Base-by-base conservation (phyloP, 805 yeast genomes). In the Lipomyces kockii region DNA sequence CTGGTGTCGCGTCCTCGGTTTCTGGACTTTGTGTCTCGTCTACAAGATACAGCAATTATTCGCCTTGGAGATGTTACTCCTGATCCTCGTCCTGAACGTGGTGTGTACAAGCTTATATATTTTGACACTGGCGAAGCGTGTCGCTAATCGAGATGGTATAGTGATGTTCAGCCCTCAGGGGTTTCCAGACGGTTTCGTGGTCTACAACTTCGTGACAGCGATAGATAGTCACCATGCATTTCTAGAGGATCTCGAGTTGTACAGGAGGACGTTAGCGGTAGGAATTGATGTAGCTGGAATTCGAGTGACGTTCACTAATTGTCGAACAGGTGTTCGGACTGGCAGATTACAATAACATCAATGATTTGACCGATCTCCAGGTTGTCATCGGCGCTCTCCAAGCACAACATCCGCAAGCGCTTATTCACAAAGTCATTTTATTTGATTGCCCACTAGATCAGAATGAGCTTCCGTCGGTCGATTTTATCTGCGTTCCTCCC, bases 171-270 rank as follows among this genome's bases (percentile, higher is more conserved):
- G 90, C 72, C 97, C 98, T 1, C 95, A 89, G 74, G 88, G 89
- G 0, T 90, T 86, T 73, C 97, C 98, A 0, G 83, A 84, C 60
- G 98, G 98, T 0, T 79, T 89, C 60, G 78, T 94, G 0, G 76
- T 87, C 14, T 90, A 84, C 74, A 87, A 87, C 64, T 86, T 86
- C 70, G 77, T 78, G 12, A 77, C 83, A 1, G 73, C 84, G 0
- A 74, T 79, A 6, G 88, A 86, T 64, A 82, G 82, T n/a, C 87
- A 86, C 53, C 83, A 89, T 34, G 78, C 87, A 6, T 88, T 89
- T 62, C 80, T 94, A 54, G 91, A 89, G 72, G 98, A 94, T 77
- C 87, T 94, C 70, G 98, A 95, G 78, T 97, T 97, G 0, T 92
- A 85, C 78, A 80, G 98, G 61, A 91, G 92, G 75, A 86, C 90